A percentile compares a stretch with the other conserved stretches of the same genome.
phyloP scores from a whole-genome alignment of 768 basidiomycete genomes.

The Tylopilus sp. region DNA sequence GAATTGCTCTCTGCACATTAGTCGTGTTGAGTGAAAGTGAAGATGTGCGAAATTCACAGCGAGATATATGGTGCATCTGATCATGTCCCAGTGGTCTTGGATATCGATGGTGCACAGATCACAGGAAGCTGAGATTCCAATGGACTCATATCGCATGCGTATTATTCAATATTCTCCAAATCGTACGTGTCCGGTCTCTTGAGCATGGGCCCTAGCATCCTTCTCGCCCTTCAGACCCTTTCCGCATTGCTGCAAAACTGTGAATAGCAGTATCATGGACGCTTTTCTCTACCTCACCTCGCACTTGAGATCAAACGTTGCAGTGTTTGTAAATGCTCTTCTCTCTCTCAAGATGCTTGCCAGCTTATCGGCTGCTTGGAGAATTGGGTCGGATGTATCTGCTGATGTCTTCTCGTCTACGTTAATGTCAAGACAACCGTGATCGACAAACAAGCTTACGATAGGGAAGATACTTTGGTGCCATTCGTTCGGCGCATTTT shows the following conservation, averaged over 20 bases:
- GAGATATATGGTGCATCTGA: slow-evolving; percentile 89
- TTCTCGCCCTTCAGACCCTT: slow-evolving; percentile 92
- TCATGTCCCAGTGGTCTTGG: slow-evolving; percentile 78
- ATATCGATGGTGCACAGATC: slow-evolving; percentile 51
- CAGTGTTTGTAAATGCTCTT: slow-evolving; percentile 87
- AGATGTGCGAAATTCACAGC: slow-evolving; percentile 80
- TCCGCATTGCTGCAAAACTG: slow-evolving; percentile 61
- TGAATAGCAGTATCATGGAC: slow-evolving; percentile 4
- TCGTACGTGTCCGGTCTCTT: slow-evolving; percentile 76
- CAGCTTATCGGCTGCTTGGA: slow-evolving; percentile 66
- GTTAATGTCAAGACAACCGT: slow-evolving; percentile 22
- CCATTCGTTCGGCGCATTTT: slow-evolving; percentile 77
- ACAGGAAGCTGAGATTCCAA: slow-evolving; percentile 7
- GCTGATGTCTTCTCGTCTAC: slow-evolving; percentile 19
- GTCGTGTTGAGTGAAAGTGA: slow-evolving; percentile 74
- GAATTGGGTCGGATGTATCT: slow-evolving; percentile 49
- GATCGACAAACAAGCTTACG: slow-evolving; percentile 29
- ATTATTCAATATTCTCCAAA: slow-evolving; percentile 76
- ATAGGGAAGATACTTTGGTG: slow-evolving; percentile 83
- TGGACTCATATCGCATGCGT: background rate
- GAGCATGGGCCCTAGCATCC: slow-evolving; percentile 85
- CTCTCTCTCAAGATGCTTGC: slow-evolving; percentile 68
- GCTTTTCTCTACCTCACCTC: slow-evolving; percentile 47
- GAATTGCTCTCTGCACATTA: slow-evolving; percentile 26
- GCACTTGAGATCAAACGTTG: slow-evolving; percentile 88